phyloP scores from a whole-genome alignment of 306 rosid species.

The Biancaea sappan region DNA sequence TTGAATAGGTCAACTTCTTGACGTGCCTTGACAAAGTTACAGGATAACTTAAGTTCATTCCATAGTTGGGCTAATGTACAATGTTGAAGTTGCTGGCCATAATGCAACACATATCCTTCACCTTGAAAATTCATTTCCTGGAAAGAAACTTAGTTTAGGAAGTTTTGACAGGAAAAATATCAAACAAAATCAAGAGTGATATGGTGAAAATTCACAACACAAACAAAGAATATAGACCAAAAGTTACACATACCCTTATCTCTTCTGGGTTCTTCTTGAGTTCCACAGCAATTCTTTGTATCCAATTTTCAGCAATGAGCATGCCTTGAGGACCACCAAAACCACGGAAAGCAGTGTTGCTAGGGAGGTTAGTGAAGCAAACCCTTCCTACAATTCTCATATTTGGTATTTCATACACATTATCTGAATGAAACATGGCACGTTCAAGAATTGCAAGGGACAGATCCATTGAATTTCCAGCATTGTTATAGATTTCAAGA shows the following conservation, averaged over 20 bases:
- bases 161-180: constrained; percentile 27
- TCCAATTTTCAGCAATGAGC: constrained; percentile 94
- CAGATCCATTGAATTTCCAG: constrained; percentile 86
- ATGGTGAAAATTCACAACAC: constrained; percentile 32
- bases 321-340: constrained; percentile 99
- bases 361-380: constrained; percentile 86
- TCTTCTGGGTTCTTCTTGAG: constrained; percentile 83
- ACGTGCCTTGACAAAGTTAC: constrained; percentile 65
- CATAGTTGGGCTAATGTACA: constrained; percentile 74
- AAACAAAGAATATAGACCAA: not conserved
- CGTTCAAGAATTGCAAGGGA: constrained; percentile 91
- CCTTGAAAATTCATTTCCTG: constrained; percentile 94
- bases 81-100: constrained; percentile 76
- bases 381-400: constrained; percentile 77
- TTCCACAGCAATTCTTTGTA: constrained; percentile 81
- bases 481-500: constrained; percentile 87
- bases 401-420: constrained; percentile 95
- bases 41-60: constrained; percentile 76
- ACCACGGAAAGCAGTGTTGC: constrained; percentile 96
- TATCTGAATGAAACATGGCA: constrained; percentile 94
- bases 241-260: constrained; percentile 59
- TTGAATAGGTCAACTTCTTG: constrained; percentile 72
- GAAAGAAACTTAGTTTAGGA: constrained; percentile 33
- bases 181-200: constrained; percentile 12
- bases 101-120: constrained; percentile 79